A percentile compares a stretch with the other conserved stretches of the same genome.
phyloP scores from a whole-genome alignment of 805 yeast genomes.

The Teunomyces funiuensis region DNA sequence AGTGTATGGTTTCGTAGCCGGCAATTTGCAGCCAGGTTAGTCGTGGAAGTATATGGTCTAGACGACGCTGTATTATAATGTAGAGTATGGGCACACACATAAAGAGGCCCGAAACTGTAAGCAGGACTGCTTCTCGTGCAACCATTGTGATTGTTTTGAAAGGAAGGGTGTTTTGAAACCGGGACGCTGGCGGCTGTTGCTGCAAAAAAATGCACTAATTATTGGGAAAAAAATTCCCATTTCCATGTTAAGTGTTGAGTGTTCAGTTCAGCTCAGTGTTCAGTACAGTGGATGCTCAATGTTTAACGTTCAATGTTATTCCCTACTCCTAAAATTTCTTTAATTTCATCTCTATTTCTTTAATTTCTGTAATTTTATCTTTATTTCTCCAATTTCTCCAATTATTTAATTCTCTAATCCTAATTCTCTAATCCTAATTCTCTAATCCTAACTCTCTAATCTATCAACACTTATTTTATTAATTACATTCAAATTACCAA shows the following conservation, averaged over 20 bases:
- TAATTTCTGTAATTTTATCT: too few species aligned
- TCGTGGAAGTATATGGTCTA: not conserved
- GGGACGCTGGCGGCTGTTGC: not conserved
- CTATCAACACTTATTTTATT: too few species aligned
- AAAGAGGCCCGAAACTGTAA: not conserved
- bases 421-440: not conserved
- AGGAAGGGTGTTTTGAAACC: not conserved
- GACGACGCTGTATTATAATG: not conserved
- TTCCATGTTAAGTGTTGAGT: too few species aligned
- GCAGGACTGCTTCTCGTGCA: not conserved
- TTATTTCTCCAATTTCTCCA: not conserved
- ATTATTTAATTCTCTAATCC: not conserved
- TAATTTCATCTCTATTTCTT: too few species aligned
- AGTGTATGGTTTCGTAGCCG: not conserved
- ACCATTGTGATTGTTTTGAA: not conserved
- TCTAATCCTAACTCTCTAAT: not conserved
- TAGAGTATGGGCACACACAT: not conserved
- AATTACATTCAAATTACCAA: slow-evolving; percentile 28
- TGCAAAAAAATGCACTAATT: not conserved
- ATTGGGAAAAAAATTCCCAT: too few species aligned
- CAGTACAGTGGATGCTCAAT: too few species aligned
- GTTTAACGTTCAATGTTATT: too few species aligned
- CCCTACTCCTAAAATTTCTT: too few species aligned
- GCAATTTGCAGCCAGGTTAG: not conserved
- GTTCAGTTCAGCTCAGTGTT: too few species aligned